Base-by-base conservation (phyloP, 306 rosid genomes). In the Trifolium pratense region DNA sequence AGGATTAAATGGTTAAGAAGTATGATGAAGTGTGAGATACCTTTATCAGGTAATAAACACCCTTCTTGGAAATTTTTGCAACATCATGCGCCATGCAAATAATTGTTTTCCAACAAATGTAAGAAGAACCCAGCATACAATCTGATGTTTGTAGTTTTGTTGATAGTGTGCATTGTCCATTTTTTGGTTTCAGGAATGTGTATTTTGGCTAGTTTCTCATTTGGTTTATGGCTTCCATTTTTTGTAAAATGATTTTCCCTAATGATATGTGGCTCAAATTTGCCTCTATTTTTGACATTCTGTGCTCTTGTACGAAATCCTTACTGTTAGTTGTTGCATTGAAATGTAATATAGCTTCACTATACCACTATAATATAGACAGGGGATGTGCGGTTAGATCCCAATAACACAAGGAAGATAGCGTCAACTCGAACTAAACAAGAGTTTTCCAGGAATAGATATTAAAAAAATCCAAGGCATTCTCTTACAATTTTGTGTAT, bases 1-100 rank as follows among this genome's bases (percentile, higher is more conserved):
- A 77, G 79, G 68, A 61, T 91, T 34, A 93, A 91, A 78, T 88
- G 94, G 97, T 83, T 85, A 70, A 91, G 81, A 84, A 46, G 74
- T 66, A 8, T 84, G 61, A 66, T 89, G 78, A 86, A 81, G 23
- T 60, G 66, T 60, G 89, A 85, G 67, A 78, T 45, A 68, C 84
- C 90, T 72, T 23, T 66, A 25, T 80, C 89, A 31, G 73, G 69
- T 79, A 56, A 55, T 17, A 39, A 49, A 25, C 56, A 21, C 60
- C 73, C 88, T 62, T 62, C 70, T 72, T 93, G 97, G 97, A 72
- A 93, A 67, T 76, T 85, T 80, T 58, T 75, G 37, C 81, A 75
- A 34, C 84, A 84, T 52, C 74, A 81, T 51, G 74, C 85, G 2
- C 71, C 78, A 3, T 70, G 83, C 55, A 45, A 70, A 57, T 82